Evolutionary conservation across 176 grass and related monocot genomes (phyloP).

Genomic region (Thalia dealbata): DNA sequence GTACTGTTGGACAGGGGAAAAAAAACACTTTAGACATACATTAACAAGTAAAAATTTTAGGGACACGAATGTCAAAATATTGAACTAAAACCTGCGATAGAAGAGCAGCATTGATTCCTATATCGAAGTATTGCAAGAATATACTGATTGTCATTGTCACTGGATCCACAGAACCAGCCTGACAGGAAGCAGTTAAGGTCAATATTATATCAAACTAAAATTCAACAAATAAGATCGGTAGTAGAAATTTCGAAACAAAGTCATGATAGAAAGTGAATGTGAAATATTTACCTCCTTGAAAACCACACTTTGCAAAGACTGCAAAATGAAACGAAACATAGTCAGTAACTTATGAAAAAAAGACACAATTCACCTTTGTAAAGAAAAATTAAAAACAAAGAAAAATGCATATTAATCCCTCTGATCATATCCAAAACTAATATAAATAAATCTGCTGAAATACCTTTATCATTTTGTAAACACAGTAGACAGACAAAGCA

Average conservation of each 20-base stretch:
- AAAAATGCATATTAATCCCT: too few relatives aligned
- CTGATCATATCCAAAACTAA: background rate
- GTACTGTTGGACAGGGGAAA: slow-evolving; percentile 45
- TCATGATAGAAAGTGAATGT: slow-evolving; percentile 2
- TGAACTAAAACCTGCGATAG: slow-evolving; percentile 52
- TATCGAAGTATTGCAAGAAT: slow-evolving; percentile 93
- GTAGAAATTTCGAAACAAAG: background rate
- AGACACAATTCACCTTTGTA: too few relatives aligned
- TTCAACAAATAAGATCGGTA: slow-evolving; percentile 3
- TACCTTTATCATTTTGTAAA: slow-evolving; percentile 99
- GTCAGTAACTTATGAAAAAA: slow-evolving; percentile 17
- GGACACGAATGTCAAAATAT: background rate
- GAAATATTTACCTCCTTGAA: slow-evolving; percentile 65
- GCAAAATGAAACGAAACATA: slow-evolving; percentile 34
- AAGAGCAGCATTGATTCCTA: slow-evolving; percentile 82
- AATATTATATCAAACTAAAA: slow-evolving; percentile 10
- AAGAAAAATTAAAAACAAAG: too few relatives aligned
- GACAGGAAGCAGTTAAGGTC: slow-evolving; percentile 24
- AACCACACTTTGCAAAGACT: slow-evolving; percentile 97
- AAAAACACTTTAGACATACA: background rate
- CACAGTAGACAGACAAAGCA: slow-evolving; percentile 89
- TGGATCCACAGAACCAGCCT: slow-evolving; percentile 91
- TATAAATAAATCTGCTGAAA: background rate
- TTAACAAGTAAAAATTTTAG: background rate
- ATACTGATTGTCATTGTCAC: slow-evolving; percentile 95